Percentiles rank a stretch among this genome's conserved stretches.
These are phyloP conservation scores for Candida orba DNA, from an alignment of 805 yeast genomes.

Conservation along the genomic window DNA sequence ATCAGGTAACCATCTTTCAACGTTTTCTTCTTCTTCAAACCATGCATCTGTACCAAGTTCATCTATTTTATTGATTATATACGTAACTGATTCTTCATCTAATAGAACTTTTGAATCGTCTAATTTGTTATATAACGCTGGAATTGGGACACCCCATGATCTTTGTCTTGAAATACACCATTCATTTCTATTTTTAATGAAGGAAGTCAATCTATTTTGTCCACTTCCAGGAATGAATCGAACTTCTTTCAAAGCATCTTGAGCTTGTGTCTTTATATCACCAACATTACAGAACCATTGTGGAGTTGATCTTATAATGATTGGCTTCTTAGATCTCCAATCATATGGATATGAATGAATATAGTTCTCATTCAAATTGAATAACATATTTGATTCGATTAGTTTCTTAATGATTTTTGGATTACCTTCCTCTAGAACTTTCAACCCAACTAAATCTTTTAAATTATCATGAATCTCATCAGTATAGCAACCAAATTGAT, in stretches of 20 bases:
- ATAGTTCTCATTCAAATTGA: conserved; percentile 41
- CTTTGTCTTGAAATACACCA: conserved; percentile 99
- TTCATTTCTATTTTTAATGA: conserved; percentile 72
- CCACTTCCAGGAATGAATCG: conserved; percentile 73
- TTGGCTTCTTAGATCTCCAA: conserved; percentile 95
- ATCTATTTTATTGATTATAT: conserved; percentile 49
- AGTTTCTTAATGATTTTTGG: conserved; percentile 38
- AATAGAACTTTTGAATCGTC: conserved; percentile 58
- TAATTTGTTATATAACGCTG: conserved; percentile 57
- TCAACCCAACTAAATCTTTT: conserved; percentile 42
- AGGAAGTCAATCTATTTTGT: conserved; percentile 58
- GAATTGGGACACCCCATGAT: conserved; percentile 97
- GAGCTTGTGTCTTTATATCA: conserved; percentile 56
- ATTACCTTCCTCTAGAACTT: conserved; percentile 59
- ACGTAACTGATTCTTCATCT: conserved; percentile 46
- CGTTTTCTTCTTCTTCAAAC: conserved; percentile 56
- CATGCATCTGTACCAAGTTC: conserved; percentile 69
- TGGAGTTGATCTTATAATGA: conserved; percentile 90
- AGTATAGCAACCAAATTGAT: conserved; percentile 63
- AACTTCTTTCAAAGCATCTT: conserved; percentile 53
- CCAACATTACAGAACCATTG: conserved; percentile 95
- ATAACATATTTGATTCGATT: conserved; percentile 36
- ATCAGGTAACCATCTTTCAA: conserved; percentile 68
- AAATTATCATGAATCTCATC: conserved; percentile 41
- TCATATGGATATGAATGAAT: conserved; percentile 91